These are phyloP conservation scores for Alternaria novae-zelandiae DNA, from an alignment of 2,329 filamentous ascomycete species.

Conservation along the genomic window DNA sequence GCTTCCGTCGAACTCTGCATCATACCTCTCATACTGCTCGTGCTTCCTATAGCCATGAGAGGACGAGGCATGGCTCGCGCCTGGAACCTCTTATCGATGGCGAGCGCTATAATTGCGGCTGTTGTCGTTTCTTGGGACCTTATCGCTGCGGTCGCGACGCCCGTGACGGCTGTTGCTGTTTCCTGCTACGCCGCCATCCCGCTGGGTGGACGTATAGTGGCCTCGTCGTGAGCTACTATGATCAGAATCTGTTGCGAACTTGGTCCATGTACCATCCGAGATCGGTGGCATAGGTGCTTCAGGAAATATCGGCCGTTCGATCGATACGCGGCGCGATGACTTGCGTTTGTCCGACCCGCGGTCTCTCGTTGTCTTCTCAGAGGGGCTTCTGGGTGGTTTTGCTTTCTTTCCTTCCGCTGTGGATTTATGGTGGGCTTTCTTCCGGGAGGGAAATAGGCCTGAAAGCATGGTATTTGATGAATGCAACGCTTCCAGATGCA, in stretches of 20 bases:
- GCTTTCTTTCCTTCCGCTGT: background rate
- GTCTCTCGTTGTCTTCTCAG: background rate
- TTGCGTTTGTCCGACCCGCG: background rate
- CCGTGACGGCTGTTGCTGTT: background rate
- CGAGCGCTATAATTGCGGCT: no score
- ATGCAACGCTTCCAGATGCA: background rate
- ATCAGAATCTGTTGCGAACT: no score
- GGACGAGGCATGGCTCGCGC: no score
- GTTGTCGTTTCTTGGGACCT: rapidly evolving
- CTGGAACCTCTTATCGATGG: no score
- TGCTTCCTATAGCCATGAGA: no score
- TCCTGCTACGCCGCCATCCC: background rate
- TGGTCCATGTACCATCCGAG: no score
- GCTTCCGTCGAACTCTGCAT: no score
- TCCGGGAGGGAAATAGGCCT: background rate
- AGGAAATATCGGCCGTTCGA: background rate
- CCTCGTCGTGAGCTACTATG: no score
- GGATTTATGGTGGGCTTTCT: no score
- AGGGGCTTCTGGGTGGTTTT: background rate
- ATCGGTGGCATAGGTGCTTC: background rate
- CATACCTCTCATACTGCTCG: no score
- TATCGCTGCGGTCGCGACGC: background rate
- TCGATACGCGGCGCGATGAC: background rate
- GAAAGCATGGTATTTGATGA: background rate
- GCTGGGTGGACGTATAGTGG: background rate